Evolutionary conservation across 805 yeast genomes (phyloP), one percentile per base, ranked within the genome.

Genomic region (Wickerhamomyces chambardii): DNA sequence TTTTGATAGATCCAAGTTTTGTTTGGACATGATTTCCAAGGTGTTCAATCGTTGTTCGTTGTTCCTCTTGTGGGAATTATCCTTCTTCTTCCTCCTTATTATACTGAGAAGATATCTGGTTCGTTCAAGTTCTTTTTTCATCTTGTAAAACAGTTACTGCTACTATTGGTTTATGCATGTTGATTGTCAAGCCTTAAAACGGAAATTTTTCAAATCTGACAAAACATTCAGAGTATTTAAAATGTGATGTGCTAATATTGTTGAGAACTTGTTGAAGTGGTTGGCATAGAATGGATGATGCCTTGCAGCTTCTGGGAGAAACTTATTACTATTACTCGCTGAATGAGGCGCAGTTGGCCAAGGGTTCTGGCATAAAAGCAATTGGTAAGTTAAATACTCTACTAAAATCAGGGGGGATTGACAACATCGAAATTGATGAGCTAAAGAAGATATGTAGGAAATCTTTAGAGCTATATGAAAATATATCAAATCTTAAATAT

Each of bases 1-100:
- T 18, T 55, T 52, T 30, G 48, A 53, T 4, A 53, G 28, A 4
- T 51, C 29, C 5, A 51, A 38, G 4, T 26, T 28, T 3, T 36
- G 32, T 3, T 18, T 29, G 4, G 34, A 36, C 51, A 46, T 47
- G 17, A 34, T 30, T 4, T 31, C 37, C 41, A 51, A 36, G 5
- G 38, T 25, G 17, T 50, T 42, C 9, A 38, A 30, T 18, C 28
- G 30, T 14, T 7, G 3, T 7, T 35, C 39, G 4, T 34, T 21
- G 12, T 11, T 24, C 12, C 6, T 24, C 10, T 29, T 15, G 14
- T 19, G 24, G 16, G 25, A 30, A 18, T 10, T 29, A 3, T 21
- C 9, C 4, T 30, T 16, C 29, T 45, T 35, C 32, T 32, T 40
- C n/a, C 36, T 30, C 3, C 50, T 47, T 10, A 45, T 17, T 7